These are phyloP conservation scores for Typha latifolia DNA, from an alignment of 176 grass and related monocot genomes.

Conservation along the genomic window DNA sequence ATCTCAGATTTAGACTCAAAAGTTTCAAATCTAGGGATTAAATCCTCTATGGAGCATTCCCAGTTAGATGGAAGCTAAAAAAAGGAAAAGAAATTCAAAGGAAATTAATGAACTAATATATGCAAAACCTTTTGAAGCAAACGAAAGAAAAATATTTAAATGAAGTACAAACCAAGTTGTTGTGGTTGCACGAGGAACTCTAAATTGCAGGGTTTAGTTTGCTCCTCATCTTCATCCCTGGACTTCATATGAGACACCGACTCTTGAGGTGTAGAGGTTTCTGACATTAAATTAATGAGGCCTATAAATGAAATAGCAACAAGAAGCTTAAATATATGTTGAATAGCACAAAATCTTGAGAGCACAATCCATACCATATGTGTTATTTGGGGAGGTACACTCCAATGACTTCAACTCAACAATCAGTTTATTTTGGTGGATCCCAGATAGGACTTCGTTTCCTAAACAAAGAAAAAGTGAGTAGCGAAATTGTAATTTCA, in stretches of 20 bases:
- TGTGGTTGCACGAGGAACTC: background rate
- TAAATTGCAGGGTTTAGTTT: background rate
- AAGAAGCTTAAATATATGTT: background rate
- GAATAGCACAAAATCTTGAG: background rate
- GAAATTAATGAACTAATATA: background rate
- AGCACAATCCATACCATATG: conserved; percentile 2
- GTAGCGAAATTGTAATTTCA: background rate
- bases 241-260: background rate
- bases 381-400: background rate
- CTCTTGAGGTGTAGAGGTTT: background rate
- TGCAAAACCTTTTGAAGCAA: background rate
- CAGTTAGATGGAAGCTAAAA: no score
- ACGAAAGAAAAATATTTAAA: background rate
- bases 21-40: no score
- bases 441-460: background rate
- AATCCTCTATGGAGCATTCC: no score
- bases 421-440: background rate
- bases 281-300: background rate
- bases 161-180: background rate
- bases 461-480: background rate
- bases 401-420: background rate
- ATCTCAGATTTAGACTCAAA: no score
- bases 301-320: background rate
- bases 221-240: background rate
- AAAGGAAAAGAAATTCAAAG: background rate